These are phyloP conservation scores for Podospora pseudopauciseta DNA, from an alignment of 495 filamentous ascomycete genomes.

Conservation along the genomic window DNA sequence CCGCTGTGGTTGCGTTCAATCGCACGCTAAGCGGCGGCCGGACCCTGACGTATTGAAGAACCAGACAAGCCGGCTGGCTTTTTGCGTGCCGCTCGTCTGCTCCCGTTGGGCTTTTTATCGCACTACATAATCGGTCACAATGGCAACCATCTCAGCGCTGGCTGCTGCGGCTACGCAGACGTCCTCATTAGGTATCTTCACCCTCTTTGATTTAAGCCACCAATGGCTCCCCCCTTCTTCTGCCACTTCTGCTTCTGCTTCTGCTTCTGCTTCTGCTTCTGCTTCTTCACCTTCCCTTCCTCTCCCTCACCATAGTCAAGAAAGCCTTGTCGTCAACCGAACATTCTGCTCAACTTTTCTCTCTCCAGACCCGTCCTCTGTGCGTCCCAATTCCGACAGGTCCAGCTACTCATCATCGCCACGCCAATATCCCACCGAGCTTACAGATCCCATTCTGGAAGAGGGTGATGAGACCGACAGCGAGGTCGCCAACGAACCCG, in stretches of 20 bases:
- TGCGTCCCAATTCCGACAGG: conserved; percentile 16
- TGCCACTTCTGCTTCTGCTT: neutral
- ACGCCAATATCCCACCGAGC: conserved; percentile 43
- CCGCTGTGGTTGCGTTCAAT: conserved; percentile 15
- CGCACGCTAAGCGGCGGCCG: conserved; percentile 7
- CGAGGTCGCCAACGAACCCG: conserved; percentile 46
- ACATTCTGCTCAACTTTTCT: conserved; percentile 21
- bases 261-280: neutral
- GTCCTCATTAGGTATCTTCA: conserved; percentile 33
- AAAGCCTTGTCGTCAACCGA: neutral
- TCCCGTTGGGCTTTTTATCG: conserved; percentile 6
- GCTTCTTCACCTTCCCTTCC: neutral
- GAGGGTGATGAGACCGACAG: conserved; percentile 48
- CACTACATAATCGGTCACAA: conserved; percentile 18
- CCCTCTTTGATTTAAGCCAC: conserved; percentile 23
- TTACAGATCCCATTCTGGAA: conserved; percentile 43
- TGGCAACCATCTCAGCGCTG: conserved; percentile 32
- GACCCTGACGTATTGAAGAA: conserved; percentile 21
- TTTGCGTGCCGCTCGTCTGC: conserved; percentile 17
- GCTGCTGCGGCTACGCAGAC: conserved; percentile 32
- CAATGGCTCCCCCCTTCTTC: conserved; percentile 17
- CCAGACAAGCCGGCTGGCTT: neutral
- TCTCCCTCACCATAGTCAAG: conserved; percentile 1
- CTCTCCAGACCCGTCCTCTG: conserved; percentile 13
- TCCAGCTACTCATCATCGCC: conserved; percentile 33